Evolutionary conservation across 1,284 basidiomycete species (phyloP).

Genomic region (Puccinia novopanici): DNA sequence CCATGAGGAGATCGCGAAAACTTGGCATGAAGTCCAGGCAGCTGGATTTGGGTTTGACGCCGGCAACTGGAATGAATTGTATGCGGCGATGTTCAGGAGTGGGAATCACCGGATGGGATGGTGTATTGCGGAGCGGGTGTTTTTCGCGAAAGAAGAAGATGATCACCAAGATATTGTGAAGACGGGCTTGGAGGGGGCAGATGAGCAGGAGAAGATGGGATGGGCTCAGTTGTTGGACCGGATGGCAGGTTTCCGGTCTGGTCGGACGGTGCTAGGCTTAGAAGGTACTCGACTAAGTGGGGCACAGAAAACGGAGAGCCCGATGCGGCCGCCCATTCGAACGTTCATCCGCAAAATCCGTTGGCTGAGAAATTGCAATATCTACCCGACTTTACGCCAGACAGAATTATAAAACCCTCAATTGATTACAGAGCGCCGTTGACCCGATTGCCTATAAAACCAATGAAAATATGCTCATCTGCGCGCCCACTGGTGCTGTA

Average conservation of each 20-base stretch:
- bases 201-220: not conserved
- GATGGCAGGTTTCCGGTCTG: constrained; percentile 17
- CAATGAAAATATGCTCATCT: constrained; percentile 95
- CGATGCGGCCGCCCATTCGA: constrained; percentile 18
- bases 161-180: not conserved
- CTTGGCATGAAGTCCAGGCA: constrained; percentile 70
- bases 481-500: constrained; percentile 97
- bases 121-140: constrained; percentile 38
- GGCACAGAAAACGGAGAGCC: no score
- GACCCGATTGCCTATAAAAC: constrained; percentile 89
- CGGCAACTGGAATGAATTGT: no score
- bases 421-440: constrained; percentile 93
- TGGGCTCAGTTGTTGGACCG: constrained; percentile 20
- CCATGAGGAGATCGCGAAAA: constrained; percentile 68
- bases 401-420: constrained; percentile 78
- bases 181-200: no score
- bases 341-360: constrained; percentile 26
- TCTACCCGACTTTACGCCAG: not conserved
- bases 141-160: constrained; percentile 18
- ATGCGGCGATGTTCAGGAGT: no score
- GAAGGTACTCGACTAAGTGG: no score
- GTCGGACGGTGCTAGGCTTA: no score
- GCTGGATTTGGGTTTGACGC: constrained; percentile 78
- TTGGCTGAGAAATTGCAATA: not conserved
- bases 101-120: constrained; percentile 43